Base-by-base conservation (phyloP, 1,284 basidiomycete species). In the Salmacisia buchloeana region DNA sequence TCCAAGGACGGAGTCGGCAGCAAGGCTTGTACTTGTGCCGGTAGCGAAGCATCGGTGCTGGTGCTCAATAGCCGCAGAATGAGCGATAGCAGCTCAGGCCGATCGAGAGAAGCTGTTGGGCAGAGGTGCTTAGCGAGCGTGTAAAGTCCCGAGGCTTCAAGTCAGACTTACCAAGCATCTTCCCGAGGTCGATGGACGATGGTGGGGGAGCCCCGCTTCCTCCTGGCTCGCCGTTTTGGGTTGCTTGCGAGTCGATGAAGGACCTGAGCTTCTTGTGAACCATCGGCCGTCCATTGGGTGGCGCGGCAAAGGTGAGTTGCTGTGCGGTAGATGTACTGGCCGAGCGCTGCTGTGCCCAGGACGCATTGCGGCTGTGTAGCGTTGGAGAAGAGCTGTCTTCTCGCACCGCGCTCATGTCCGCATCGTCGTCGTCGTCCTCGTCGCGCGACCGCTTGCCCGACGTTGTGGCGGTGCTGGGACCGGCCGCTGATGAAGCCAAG, bases 1-100 rank as follows among this genome's bases (percentile, higher is more conserved):
- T 69, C 63, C 33, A 64, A 39, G 18, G 73, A 73, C 0, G 75
- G 76, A 2, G 76, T 65, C 3, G 76, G 76, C 1, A 78, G 70
- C 21, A 73, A 57, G 25, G 74, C 71, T 25, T 54, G 49, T 10
- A 54, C 21, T 43, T 70, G 73, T 1, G 72, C 73, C 5, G 70
- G 64, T 29, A 74, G 49, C 2, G 65, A 49, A 0, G 69, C 64
- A 46, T 72, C 72, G 27, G 64, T 65, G 21, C 66, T 69, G 57
- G 66, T 67, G 25, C 64, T 31, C 6, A 74, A 67, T 7, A 78
- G 69, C 12, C 49, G 49, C 49, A 54, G 67, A 13, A 78, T 63
- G 58, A 76, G 64, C 10, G 70, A 69, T 0, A 78, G 69, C 12
- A 78, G 66, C 18, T 72, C 70, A 3, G 74, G 67, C 60, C 69